Evolutionary conservation across 345 rosid species (phyloP).

Genomic region (Ceriops tagal): DNA sequence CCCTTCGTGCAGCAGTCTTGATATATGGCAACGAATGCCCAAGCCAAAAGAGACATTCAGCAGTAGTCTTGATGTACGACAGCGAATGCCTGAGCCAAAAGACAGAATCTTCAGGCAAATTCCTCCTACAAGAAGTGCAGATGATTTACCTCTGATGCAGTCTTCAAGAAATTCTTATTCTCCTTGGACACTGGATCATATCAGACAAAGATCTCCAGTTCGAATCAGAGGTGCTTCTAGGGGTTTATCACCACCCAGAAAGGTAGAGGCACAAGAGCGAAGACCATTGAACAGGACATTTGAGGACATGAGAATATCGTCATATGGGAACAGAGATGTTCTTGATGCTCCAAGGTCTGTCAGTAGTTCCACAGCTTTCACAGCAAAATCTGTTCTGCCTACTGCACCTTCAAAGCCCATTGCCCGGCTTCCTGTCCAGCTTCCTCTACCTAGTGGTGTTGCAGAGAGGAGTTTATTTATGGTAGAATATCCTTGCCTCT

Average conservation of each 20-base stretch:
- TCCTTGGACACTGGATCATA: constrained; percentile 65
- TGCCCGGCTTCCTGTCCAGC: constrained; percentile 41
- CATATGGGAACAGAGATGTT: constrained; percentile 58
- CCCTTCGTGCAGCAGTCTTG: constrained; percentile 21
- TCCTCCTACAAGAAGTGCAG: constrained; percentile 52
- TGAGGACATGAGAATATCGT: constrained; percentile 52
- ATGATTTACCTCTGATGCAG: constrained; percentile 44
- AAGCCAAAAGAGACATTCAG: constrained; percentile 38
- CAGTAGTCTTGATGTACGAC: constrained; percentile 33
- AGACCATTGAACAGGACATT: constrained; percentile 48
- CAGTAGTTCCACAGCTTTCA: constrained; percentile 39
- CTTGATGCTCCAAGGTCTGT: constrained; percentile 48
- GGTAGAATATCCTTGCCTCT: constrained; percentile 41
- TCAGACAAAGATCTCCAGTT: constrained; percentile 70
- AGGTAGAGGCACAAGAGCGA: constrained; percentile 41
- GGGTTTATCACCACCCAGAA: constrained; percentile 61
- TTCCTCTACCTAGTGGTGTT: constrained; percentile 45
- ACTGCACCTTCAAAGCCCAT: constrained; percentile 49
- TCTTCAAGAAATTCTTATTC: constrained; percentile 53
- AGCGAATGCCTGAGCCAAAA: constrained; percentile 45
- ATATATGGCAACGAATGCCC: constrained; percentile 38
- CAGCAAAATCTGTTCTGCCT: constrained; percentile 52
- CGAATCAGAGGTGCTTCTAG: constrained; percentile 48
- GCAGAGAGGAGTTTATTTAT: constrained; percentile 45
- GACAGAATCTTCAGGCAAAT: constrained; percentile 39